Evolutionary conservation across 164 flowering plant genomes (phyloP).

Genomic region (Vitis amurensis): DNA sequence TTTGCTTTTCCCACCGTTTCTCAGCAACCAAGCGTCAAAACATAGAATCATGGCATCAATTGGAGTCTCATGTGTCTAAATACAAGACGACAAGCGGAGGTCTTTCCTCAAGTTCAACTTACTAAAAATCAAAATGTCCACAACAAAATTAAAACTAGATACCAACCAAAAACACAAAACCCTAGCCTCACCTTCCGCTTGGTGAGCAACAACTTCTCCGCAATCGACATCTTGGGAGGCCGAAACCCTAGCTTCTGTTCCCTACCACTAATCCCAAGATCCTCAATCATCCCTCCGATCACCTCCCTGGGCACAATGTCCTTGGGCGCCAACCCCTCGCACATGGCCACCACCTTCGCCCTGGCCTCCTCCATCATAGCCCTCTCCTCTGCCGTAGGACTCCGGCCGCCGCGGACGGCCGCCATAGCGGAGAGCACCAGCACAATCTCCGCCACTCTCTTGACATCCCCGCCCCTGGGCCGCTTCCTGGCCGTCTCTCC

Average conservation of each 20-base stretch:
- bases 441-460: slow-evolving; percentile 76
- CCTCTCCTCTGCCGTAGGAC: slow-evolving; percentile 55
- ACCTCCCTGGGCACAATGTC: slow-evolving; percentile 67
- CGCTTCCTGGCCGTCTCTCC: slow-evolving; percentile 29
- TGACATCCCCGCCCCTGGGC: slow-evolving; percentile 28
- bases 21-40: background rate
- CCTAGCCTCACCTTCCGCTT: slow-evolving; percentile 57
- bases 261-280: slow-evolving; percentile 65
- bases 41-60: background rate
- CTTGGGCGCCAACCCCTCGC: slow-evolving; percentile 58
- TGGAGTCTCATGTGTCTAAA: background rate
- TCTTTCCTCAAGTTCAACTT: too few relatives aligned
- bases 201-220: slow-evolving; percentile 53
- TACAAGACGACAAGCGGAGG: too few relatives aligned
- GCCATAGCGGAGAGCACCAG: slow-evolving; percentile 70
- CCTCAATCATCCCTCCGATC: slow-evolving; percentile 61
- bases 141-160: background rate
- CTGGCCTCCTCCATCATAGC: slow-evolving; percentile 73
- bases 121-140: background rate
- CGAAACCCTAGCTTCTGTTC: slow-evolving; percentile 64
- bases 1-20: background rate
- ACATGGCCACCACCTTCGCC: slow-evolving; percentile 53
- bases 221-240: slow-evolving; percentile 57
- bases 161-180: slow-evolving; percentile 1
- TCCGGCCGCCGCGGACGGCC: slow-evolving; percentile 62